Evolutionary conservation across 495 filamentous ascomycete species (phyloP), one percentile per base, ranked within the genome.

Genomic region (Penicillium manginii): DNA sequence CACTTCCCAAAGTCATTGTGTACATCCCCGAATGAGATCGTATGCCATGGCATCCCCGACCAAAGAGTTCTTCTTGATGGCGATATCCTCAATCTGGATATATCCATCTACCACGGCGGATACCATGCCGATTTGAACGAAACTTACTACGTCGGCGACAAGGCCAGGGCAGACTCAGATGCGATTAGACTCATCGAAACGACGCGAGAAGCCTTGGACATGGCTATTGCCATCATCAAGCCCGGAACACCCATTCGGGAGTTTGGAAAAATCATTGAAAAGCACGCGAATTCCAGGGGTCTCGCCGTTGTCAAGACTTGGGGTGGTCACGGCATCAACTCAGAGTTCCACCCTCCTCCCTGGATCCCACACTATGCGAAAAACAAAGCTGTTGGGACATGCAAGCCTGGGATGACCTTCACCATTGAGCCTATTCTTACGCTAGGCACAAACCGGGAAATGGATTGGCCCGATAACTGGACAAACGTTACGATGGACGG

Each of bases 1-100:
- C 78, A 87, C 64, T 93, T 92, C 74, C 90, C 90, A 50, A 93
- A 93, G 78, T 93, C 90, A 5, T 81, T 92, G 47, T 93, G 90
- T 71, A 93, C 88, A 7, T 91, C 88, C 6, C 69, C 84, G 32
- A 93, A 93, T 75, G 90, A 93, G 67, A 83, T 92, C 55, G 91
- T 93, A 59, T 90, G 87, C 74, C 87, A 90, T 73, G 87, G 87
- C 15, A 90, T 90, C 50, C 87, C 87, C 10, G 87, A 90, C 57
- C 74, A 84, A 50, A 79, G 87, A 19, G 69, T 84, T 9, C 74
- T 90, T n/a, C 64, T 84, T 23, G 86, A 90, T 56, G 87, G 87
- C 43, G 87, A 90, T 66, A 90, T 90, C 50, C 68, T 90, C 59
- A 90, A 90, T 65, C 82, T 90, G 39, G 87, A 90, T 60, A 83